Base-by-base conservation (phyloP, 2,329 filamentous ascomycete species). In the Diaporthe ampelina region DNA sequence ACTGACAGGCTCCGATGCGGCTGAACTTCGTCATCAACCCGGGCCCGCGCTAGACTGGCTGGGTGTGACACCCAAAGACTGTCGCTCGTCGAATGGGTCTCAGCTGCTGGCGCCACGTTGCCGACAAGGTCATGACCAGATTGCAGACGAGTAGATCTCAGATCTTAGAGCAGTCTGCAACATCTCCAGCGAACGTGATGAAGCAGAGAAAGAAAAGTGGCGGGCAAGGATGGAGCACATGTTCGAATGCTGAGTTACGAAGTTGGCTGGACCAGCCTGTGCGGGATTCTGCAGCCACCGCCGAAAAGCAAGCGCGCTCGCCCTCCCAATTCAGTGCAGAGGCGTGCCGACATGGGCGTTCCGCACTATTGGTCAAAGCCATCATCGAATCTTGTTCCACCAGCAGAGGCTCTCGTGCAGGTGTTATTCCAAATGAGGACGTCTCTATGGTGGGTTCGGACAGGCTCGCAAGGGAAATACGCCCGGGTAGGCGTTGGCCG, bases 1-100 rank as follows among this genome's bases (percentile, higher is more conserved):
- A 48, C 15, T 54, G 61, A 43, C 19, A 58, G n/a, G 63, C 61
- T 40, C 61, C 71, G 61, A 59, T 58, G 71, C 61, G 71, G 71
- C 71, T 73, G 71, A 67, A 58, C 19, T 24, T 24, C 56, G 56
- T 37, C 29, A 52, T 19, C 48, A 40, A n/a, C 32, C 43, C 32
- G 40, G n/a, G n/a, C 43, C 15, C 43, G 32, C 56, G 69, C 69
- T 71, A 61, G 29, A 37, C 50, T 26, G 45, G 45, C 45, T 48
- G 19, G 45, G 48, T n/a, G 17, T 29, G 32, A 21, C 48, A 21
- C 2, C 40, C 48, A 48, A 71, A 71, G n/a, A 24, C 29, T 26
- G 37, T 43, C 37, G 37, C 17, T 19, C 24, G n/a, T 57, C 40
- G 13, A 13, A 43, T 54, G 10, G 45, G 43, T 24, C 13, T 37